Conservation (phyloP, 2,329 filamentous ascomycete species). For the Venturia asperata region DNA sequence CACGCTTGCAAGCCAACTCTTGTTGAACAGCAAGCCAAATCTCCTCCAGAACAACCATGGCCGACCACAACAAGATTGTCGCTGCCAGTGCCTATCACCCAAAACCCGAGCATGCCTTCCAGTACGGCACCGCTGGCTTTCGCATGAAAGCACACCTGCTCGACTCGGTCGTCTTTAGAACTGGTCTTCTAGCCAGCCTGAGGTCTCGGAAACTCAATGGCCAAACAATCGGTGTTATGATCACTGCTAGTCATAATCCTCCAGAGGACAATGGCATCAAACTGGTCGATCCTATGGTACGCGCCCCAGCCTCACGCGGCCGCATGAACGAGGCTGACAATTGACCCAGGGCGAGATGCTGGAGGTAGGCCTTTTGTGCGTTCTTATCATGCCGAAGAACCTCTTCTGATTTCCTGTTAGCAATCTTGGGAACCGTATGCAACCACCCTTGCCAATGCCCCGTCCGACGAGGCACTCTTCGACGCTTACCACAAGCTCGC, state of each 20-base stretch:
- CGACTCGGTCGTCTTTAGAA: constrained; percentile 85
- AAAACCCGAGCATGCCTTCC: constrained; percentile 31
- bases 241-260: constrained; percentile 89
- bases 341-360: constrained; percentile 75
- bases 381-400: constrained; percentile 20
- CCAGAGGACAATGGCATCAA: constrained; percentile 88
- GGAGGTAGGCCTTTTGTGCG: constrained; percentile 52
- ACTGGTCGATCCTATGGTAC: constrained; percentile 84
- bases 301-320: constrained; percentile 21
- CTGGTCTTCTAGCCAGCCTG: constrained; percentile 80
- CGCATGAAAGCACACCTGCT: constrained; percentile 72
- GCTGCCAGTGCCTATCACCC: constrained; percentile 30
- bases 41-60: neutral
- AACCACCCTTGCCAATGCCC: constrained; percentile 80
- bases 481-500: constrained; percentile 71
- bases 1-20: neutral
- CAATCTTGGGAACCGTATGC: constrained; percentile 85
- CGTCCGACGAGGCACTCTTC: constrained; percentile 65
- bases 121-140: constrained; percentile 45
- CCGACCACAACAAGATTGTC: constrained; percentile 23
- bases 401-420: constrained; percentile 30
- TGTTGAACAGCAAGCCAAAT: neutral
- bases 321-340: constrained; percentile 18
- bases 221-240: constrained; percentile 93
- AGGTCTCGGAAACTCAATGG: constrained; percentile 84